A percentile compares a stretch with the other conserved stretches of the same genome.
Evolutionary conservation across 495 filamentous ascomycete species (phyloP).

Genomic region (Neurospora terricola): DNA sequence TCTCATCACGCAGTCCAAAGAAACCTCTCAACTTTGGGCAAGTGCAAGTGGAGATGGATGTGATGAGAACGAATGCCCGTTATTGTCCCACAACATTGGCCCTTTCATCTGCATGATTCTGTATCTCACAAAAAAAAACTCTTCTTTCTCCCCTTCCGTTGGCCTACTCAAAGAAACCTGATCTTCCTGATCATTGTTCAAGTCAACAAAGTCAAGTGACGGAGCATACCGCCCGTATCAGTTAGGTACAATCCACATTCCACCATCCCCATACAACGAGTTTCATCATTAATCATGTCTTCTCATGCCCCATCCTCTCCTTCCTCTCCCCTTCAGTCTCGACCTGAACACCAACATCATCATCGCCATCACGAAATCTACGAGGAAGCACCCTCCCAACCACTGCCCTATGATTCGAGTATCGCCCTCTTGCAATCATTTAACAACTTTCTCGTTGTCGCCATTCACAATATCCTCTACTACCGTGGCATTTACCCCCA

Average conservation of each 20-base stretch:
- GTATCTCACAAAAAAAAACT: not conserved
- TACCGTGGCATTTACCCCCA: conserved; percentile 75
- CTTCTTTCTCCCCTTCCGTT: not conserved
- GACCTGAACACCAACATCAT: conserved; percentile 30
- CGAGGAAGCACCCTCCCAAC: not conserved
- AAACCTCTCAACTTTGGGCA: not conserved
- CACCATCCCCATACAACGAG: too few relatives aligned
- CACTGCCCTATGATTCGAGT: not conserved
- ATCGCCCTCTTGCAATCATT: conserved; percentile 31
- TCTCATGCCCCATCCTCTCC: not conserved
- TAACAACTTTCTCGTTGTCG: conserved; percentile 71
- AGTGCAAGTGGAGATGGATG: not conserved
- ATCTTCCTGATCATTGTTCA: not conserved
- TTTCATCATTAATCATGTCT: conserved; percentile 10
- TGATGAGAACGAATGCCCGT: not conserved
- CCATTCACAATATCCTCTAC: conserved; percentile 90
- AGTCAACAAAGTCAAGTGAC: not conserved
- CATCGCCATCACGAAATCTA: conserved; percentile 20
- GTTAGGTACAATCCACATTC: not conserved
- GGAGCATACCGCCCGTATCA: not conserved
- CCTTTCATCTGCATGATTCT: not conserved
- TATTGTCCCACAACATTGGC: not conserved
- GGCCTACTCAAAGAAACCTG: not conserved
- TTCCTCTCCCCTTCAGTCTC: not conserved
- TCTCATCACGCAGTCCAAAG: not conserved